These are phyloP conservation scores for Capsaspora owczarzaki DNA, from an alignment of 78 protist species.

Conservation along the genomic window DNA sequence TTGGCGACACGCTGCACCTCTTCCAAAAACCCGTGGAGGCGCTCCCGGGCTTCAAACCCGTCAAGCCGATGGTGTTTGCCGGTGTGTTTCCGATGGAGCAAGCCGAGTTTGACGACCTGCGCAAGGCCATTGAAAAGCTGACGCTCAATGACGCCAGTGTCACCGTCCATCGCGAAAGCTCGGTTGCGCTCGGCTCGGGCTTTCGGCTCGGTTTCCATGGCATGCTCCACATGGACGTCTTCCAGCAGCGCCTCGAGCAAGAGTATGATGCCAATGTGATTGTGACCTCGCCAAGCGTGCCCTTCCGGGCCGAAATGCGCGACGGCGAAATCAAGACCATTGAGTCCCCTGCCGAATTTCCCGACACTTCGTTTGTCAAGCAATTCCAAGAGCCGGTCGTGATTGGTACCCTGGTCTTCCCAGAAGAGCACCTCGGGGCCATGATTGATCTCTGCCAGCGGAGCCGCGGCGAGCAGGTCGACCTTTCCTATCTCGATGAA, in stretches of 20 bases:
- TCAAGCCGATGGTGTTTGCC: slow-evolving; percentile 63
- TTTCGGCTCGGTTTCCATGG: slow-evolving; percentile 89
- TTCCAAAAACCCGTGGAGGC: slow-evolving; percentile 24
- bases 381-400: slow-evolving; percentile 56
- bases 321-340: too few species aligned
- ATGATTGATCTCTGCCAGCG: slow-evolving; percentile 41
- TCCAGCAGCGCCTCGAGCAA: slow-evolving; percentile 67
- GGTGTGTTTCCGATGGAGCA: slow-evolving; percentile 60
- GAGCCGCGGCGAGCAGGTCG: slow-evolving; percentile 24
- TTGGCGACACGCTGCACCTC: slow-evolving; percentile 80
- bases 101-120: background rate
- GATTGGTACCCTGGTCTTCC: slow-evolving; percentile 40
- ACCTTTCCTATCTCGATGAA: background rate
- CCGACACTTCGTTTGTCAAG: background rate
- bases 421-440: slow-evolving; percentile 52
- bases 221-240: slow-evolving; percentile 82
- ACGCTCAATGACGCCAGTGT: slow-evolving; percentile 65
- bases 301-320: slow-evolving; percentile 37
- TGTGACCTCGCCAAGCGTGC: slow-evolving; percentile 81
- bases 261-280: slow-evolving; percentile 27
- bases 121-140: slow-evolving; percentile 50
- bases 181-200: slow-evolving; percentile 82
- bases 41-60: slow-evolving; percentile 66
- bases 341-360: too few species aligned
- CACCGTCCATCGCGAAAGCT: slow-evolving; percentile 22